Percentiles rank a stretch among this genome's conserved stretches.
Evolutionary conservation across 2,329 filamentous ascomycete genomes (phyloP).

Genomic region (Thelonectria blattea): DNA sequence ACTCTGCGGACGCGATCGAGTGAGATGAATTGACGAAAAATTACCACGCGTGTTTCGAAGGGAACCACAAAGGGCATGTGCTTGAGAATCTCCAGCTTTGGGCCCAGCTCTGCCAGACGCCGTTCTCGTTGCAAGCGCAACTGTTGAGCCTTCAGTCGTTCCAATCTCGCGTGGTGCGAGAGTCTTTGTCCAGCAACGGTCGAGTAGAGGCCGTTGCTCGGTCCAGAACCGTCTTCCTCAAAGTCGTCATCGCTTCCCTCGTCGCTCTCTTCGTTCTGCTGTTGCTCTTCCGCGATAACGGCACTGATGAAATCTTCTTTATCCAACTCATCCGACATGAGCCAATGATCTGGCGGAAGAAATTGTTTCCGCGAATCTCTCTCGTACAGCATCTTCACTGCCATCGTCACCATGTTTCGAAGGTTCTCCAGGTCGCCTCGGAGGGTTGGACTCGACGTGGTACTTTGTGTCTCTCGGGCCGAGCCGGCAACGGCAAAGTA

Average conservation of each 20-base stretch:
- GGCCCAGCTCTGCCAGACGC: conserved; percentile 78
- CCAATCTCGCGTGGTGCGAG: conserved; percentile 67
- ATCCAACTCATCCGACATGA: conserved; percentile 88
- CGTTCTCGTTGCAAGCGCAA: conserved; percentile 71
- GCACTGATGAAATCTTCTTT: conserved; percentile 87
- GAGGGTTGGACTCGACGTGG: conserved; percentile 21
- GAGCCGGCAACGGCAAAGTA: conserved; percentile 35
- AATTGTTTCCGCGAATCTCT: conserved; percentile 89
- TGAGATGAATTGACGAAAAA: conserved; percentile 91
- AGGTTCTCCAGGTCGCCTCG: conserved; percentile 75
- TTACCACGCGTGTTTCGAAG: conserved; percentile 87
- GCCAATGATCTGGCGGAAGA: conserved; percentile 83
- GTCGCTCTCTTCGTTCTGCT: conserved; percentile 64
- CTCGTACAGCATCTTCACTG: conserved; percentile 89
- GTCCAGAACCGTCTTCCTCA: conserved; percentile 40
- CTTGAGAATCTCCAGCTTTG: conserved; percentile 86
- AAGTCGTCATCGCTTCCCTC: conserved; percentile 46
- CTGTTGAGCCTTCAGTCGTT: conserved; percentile 68
- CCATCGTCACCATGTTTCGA: conserved; percentile 77
- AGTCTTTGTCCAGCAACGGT: conserved; percentile 62
- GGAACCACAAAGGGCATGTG: conserved; percentile 98
- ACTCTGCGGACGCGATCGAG: conserved; percentile 60
- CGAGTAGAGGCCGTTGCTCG: conserved; percentile 36
- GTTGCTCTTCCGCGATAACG: conserved; percentile 87
- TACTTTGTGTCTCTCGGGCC: conserved; percentile 1